Evolutionary conservation across 257 asterid genomes (phyloP).

Genomic region (Jaltomata sinuosa): DNA sequence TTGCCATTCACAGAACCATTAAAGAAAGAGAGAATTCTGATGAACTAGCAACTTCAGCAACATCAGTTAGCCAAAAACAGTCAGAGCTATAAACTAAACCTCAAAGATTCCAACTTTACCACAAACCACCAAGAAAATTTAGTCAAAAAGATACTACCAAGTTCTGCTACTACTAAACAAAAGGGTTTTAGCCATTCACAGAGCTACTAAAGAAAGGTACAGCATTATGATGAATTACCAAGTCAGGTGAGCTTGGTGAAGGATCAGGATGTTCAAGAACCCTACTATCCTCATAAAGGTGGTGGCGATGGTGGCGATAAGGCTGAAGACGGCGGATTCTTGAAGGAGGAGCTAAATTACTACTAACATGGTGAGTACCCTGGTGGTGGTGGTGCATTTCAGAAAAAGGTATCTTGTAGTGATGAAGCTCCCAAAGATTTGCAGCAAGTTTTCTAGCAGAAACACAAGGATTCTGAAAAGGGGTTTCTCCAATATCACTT

Average conservation of each 20-base stretch:
- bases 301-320: conserved; percentile 21
- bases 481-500: conserved; percentile 4
- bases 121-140: not conserved
- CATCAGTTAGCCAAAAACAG: not conserved
- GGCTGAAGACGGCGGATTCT: conserved; percentile 55
- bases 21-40: not conserved
- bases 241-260: conserved; percentile 53
- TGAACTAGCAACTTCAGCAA: not conserved
- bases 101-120: not conserved
- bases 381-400: conserved; percentile 60
- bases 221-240: conserved; percentile 26
- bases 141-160: not conserved
- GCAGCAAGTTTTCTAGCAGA: conserved; percentile 92
- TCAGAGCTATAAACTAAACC: not conserved
- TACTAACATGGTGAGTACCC: conserved; percentile 9
- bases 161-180: not conserved
- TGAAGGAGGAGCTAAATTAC: conserved; percentile 27
- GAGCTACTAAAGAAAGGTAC: not conserved
- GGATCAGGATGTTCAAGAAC: conserved; percentile 46
- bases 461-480: conserved; percentile 22
- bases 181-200: not conserved
- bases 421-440: conserved; percentile 70
- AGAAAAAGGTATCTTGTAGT: conserved; percentile 38
- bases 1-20: not conserved
- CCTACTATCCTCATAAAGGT: conserved; percentile 27